Conservation (phyloP, 148 eudicot species). For the Rhododendron kiyosumense region DNA sequence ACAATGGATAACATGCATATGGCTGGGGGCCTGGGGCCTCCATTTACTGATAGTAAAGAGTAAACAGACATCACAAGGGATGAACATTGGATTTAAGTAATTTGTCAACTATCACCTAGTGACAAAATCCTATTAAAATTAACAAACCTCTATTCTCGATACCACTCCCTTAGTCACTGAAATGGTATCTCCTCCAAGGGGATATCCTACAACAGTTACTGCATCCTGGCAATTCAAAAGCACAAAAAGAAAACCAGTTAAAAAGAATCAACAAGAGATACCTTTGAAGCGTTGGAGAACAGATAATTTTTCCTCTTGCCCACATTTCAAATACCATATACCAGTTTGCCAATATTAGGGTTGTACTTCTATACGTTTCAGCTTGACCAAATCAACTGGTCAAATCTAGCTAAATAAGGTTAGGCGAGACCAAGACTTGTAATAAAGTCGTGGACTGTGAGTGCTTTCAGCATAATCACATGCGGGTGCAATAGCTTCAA, state of each 20-base stretch:
- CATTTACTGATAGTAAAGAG: not conserved
- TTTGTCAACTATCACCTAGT: not conserved
- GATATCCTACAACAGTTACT: constrained; percentile 98
- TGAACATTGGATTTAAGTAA: not conserved
- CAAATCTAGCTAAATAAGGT: not conserved
- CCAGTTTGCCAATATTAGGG: not conserved
- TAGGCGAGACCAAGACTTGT: not conserved
- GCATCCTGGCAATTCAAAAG: constrained; percentile 59
- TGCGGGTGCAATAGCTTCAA: not conserved
- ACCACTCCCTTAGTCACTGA: constrained; percentile 98
- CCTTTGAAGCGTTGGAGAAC: not conserved
- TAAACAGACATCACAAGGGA: not conserved
- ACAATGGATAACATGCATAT: not conserved
- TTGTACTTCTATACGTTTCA: not conserved
- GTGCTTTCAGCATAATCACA: not conserved
- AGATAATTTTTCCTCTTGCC: not conserved
- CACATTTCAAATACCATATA: not conserved
- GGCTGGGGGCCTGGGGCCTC: not conserved
- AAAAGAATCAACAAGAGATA: not conserved
- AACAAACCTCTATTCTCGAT: constrained; percentile 90
- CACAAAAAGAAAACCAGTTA: not conserved
- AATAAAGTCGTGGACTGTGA: not conserved
- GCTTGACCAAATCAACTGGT: not conserved
- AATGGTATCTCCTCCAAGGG: constrained; percentile 98
- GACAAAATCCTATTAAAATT: not conserved